phyloP scores from a whole-genome alignment of 2,329 filamentous ascomycete genomes.

The Curvularia sp. region DNA sequence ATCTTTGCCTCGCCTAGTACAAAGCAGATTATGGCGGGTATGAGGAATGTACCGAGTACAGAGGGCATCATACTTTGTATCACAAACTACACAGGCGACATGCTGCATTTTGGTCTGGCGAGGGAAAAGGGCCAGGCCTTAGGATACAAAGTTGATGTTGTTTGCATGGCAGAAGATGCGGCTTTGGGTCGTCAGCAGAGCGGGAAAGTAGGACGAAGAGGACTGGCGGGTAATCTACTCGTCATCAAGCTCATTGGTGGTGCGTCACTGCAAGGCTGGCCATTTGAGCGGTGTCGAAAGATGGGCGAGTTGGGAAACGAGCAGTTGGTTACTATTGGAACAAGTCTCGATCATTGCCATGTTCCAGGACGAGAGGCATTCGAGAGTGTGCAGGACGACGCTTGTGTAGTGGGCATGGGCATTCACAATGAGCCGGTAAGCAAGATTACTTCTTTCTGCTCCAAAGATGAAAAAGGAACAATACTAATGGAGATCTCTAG shows the following conservation, averaged over 20 bases:
- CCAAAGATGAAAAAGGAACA: not conserved
- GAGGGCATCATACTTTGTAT: slow-evolving; percentile 58
- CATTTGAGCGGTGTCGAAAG: slow-evolving; percentile 55
- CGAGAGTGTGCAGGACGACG: slow-evolving; percentile 53
- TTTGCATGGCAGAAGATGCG: slow-evolving; percentile 59
- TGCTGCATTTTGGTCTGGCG: slow-evolving; percentile 58
- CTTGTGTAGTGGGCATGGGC: slow-evolving; percentile 55
- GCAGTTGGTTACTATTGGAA: slow-evolving; percentile 59
- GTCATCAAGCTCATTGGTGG: slow-evolving; percentile 58
- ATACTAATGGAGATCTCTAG: slow-evolving; percentile 24
- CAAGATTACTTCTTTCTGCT: not conserved
- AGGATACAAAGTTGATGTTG: slow-evolving; percentile 55
- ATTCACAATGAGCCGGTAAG: slow-evolving; percentile 60
- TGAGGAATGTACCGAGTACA: slow-evolving; percentile 55
- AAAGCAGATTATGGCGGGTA: slow-evolving; percentile 59
- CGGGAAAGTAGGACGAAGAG: slow-evolving; percentile 57
- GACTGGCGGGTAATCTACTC: slow-evolving; percentile 59
- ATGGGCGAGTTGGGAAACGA: slow-evolving; percentile 55
- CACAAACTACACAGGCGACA: slow-evolving; percentile 60
- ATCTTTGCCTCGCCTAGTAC: slow-evolving; percentile 58
- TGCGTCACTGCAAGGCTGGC: slow-evolving; percentile 54
- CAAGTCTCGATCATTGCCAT: slow-evolving; percentile 61
- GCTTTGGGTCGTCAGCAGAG: slow-evolving; percentile 58
- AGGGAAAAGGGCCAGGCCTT: slow-evolving; percentile 55
- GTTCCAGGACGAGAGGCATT: slow-evolving; percentile 60